Evolutionary conservation across 306 rosid species (phyloP).

Genomic region (Adenanthera pavonina): DNA sequence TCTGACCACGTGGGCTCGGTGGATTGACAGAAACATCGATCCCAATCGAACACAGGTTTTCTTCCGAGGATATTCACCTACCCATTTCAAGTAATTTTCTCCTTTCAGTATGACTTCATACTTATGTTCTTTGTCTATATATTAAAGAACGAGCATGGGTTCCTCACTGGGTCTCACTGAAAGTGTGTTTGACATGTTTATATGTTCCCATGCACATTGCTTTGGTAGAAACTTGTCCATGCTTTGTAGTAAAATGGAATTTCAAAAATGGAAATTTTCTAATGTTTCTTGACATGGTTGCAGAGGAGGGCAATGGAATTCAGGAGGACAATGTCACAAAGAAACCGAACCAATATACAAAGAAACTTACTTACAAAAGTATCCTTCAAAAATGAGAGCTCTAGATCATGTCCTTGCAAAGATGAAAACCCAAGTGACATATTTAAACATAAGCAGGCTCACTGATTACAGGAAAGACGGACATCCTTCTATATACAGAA

Average conservation of each 20-base stretch:
- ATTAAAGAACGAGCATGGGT: background rate
- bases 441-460: constrained; percentile 83
- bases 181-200: background rate
- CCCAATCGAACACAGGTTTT: constrained; percentile 70
- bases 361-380: constrained; percentile 53
- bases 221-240: no score
- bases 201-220: background rate
- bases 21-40: constrained; percentile 74
- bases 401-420: constrained; percentile 63
- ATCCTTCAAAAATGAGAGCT: constrained; percentile 89
- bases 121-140: background rate
- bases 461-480: constrained; percentile 89
- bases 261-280: background rate
- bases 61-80: constrained; percentile 90
- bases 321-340: constrained; percentile 89
- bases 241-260: background rate
- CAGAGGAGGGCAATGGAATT: constrained; percentile 98
- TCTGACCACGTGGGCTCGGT: constrained; percentile 86
- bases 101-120: constrained; percentile 4
- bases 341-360: constrained; percentile 82
- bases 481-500: constrained; percentile 83
- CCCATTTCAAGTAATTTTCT: constrained; percentile 81
- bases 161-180: background rate
- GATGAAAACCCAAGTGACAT: constrained; percentile 77
- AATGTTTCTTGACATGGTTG: constrained; percentile 41